Evolutionary conservation across 805 yeast genomes (phyloP).

Genomic region (Brettanomyces nanus): DNA sequence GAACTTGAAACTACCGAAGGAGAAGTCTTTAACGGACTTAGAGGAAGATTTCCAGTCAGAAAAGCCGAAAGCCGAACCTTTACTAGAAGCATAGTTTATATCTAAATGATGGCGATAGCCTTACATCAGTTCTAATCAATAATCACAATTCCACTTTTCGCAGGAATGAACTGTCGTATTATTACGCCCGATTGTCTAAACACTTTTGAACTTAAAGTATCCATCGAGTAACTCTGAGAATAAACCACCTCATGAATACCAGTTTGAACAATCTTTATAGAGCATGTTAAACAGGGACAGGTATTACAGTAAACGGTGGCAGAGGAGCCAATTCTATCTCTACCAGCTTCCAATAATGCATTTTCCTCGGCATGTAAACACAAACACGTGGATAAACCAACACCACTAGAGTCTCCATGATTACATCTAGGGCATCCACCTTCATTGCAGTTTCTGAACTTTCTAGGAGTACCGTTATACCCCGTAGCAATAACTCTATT

Average conservation of each 20-base stretch:
- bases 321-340: constrained; percentile 64
- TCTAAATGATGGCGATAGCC: no score
- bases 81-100: neutral
- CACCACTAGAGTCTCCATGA: constrained; percentile 53
- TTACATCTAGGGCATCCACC: constrained; percentile 96
- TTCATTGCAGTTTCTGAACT: constrained; percentile 79
- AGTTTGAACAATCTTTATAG: constrained; percentile 88
- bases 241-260: constrained; percentile 91
- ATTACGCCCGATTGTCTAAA: constrained; percentile 65
- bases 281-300: constrained; percentile 94
- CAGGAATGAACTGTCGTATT: constrained; percentile 52
- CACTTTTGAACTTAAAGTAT: constrained; percentile 61
- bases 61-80: no score
- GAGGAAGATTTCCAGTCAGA: neutral
- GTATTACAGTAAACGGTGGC: constrained; percentile 87
- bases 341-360: constrained; percentile 88
- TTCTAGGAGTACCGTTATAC: constrained; percentile 94
- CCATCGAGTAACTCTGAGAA: constrained; percentile 91
- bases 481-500: constrained; percentile 91
- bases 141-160: constrained; percentile 22
- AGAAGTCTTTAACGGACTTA: neutral
- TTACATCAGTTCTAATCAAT: constrained; percentile 1
- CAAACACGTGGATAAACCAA: constrained; percentile 70
- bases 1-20: constrained; percentile 7
- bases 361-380: constrained; percentile 98